phyloP scores from a whole-genome alignment of 495 filamentous ascomycete species.

The Margaritispora aquatica region DNA sequence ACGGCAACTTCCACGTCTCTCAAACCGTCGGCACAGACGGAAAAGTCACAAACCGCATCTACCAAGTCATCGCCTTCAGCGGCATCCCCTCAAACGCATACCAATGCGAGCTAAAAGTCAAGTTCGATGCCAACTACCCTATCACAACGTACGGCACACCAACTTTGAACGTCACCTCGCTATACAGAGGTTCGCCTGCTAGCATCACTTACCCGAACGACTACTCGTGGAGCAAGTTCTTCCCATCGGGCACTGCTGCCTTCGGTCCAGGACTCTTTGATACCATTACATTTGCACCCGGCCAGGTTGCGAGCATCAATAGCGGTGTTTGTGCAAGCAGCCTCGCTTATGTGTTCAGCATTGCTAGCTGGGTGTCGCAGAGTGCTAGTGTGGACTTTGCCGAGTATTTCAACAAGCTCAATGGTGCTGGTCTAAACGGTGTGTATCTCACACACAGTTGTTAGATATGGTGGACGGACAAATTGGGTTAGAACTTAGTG shows the following conservation, averaged over 20 bases:
- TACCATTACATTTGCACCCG: conserved; percentile 4
- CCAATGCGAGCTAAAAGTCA: conserved; percentile 17
- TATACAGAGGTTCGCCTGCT: background rate
- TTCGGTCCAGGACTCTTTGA: conserved; percentile 17
- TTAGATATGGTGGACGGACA: conserved; percentile 5
- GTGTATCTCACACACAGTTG: conserved; percentile 19
- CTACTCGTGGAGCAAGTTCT: conserved; percentile 9
- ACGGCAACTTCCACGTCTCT: conserved; percentile 10
- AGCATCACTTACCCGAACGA: conserved; percentile 10
- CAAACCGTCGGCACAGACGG: conserved; percentile 6
- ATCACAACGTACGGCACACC: conserved; percentile 12
- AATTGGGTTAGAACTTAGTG: too few species aligned
- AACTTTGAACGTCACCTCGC: conserved; percentile 13
- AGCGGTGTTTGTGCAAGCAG: conserved; percentile 11
- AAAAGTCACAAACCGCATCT: conserved; percentile 13
- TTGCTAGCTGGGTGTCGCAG: conserved; percentile 12
- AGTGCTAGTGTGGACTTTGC: conserved; percentile 12
- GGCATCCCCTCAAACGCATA: conserved; percentile 14
- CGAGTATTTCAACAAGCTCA: conserved; percentile 6
- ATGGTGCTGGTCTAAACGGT: conserved; percentile 11
- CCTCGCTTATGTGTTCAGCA: conserved; percentile 15
- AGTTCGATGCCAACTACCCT: conserved; percentile 10
- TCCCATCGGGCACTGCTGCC: background rate
- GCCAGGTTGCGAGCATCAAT: conserved; percentile 10
- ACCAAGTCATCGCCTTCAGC: conserved; percentile 17